Percentiles rank a stretch among this genome's conserved stretches.
Conservation (phyloP, 345 rosid species). For the Salix purpurea region DNA sequence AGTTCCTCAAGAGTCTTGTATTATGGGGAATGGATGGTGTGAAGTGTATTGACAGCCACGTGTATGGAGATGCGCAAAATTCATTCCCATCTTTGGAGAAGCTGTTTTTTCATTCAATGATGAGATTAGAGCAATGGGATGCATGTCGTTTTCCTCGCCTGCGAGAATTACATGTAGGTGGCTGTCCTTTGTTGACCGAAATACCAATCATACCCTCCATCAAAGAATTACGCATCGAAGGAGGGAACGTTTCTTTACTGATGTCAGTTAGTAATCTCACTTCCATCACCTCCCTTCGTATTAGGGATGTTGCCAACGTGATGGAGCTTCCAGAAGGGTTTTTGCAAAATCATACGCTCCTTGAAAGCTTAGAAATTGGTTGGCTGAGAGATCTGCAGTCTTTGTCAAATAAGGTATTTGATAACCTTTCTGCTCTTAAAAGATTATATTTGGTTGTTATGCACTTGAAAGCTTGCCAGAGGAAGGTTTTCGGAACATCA, state of each 20-base stretch:
- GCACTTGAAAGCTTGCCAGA: constrained; percentile 5
- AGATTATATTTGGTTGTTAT: background rate
- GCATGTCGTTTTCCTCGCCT: background rate
- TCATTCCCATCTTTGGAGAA: background rate
- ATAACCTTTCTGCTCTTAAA: constrained; percentile 5
- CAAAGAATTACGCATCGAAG: background rate
- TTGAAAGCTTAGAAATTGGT: background rate
- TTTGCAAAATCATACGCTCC: background rate
- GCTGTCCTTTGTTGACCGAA: background rate
- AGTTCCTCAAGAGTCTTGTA: background rate
- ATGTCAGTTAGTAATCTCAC: background rate
- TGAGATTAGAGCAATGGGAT: background rate
- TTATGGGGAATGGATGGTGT: background rate
- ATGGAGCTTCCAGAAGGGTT: background rate
- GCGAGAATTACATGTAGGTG: background rate
- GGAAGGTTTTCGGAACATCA: background rate
- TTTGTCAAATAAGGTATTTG: background rate
- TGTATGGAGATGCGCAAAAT: background rate
- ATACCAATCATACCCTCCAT: background rate
- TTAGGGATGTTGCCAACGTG: background rate
- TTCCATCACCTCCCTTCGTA: background rate
- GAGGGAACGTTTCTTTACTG: background rate
- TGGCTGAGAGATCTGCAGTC: background rate
- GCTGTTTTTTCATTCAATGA: background rate
- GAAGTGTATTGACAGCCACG: background rate